Evolutionary conservation across 2,329 filamentous ascomycete species (phyloP), one percentile per base, ranked within the genome.

Genomic region (Fusarium aywerte): DNA sequence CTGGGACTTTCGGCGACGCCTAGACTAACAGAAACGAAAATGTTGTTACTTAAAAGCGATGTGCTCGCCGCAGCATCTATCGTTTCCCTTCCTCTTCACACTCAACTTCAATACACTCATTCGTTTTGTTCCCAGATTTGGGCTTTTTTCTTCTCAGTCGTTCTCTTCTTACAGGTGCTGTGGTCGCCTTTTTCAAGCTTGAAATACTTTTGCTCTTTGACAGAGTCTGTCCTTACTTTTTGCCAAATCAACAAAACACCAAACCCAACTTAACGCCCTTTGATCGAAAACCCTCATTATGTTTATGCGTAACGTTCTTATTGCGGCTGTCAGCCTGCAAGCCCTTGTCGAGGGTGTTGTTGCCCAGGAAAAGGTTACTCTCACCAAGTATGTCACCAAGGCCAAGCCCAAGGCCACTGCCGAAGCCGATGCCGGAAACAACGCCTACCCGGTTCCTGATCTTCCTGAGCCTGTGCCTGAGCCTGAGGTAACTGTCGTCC

Each of bases 131-230:
- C 35, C 63, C 71, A 48, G 44, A 47, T 64, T 71, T 62, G 62
- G 69, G 58, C 55, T 64, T 70, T 65, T 56, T 58, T 72, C 72
- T 65, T 71, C 32, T 48, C 62, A 64, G 68, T 73, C 71, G 51
- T 64, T 73, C 71, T 56, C 71, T 73, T 68, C 54, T 31, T 45
- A 56, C 18, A 73, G 71, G 71, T 73, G 71, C 70, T 65, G 60
- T 59, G 69, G 65, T 67, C 69, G 68, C 71, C 69, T 68, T 72
- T 54, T 68, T 43, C 32, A 67, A 58, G 56, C 62, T 69, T 70
- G 32, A 57, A 62, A 42, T 13, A 25, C 27, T 43, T 65, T 58
- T 56, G 47, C 70, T 73, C 71, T 73, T 73, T 74, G 71, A 73
- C 65, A 73, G 71, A 74, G 64, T 49, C 52, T 55, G 69, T 70